A percentile compares a stretch with the other conserved stretches of the same genome.
Conservation (phyloP, 2,329 filamentous ascomycete genomes). For the Penicillium aurantiogriseum region DNA sequence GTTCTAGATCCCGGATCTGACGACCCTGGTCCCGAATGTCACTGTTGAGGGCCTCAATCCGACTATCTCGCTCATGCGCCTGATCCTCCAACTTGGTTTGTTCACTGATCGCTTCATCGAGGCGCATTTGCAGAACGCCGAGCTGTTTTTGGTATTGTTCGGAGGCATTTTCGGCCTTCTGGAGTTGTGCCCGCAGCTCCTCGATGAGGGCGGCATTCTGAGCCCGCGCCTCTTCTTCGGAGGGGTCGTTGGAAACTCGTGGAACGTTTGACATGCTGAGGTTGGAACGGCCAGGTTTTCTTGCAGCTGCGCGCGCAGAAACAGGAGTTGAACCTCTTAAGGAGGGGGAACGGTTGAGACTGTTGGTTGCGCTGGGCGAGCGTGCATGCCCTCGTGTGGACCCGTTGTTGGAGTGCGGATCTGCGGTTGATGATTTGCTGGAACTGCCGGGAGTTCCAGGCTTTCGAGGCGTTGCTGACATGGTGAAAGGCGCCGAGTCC, state of each 20-base stretch:
- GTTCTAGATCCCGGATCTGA: slow-evolving; percentile 86
- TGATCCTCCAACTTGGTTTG: slow-evolving; percentile 85
- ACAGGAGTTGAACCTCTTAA: slow-evolving; percentile 57
- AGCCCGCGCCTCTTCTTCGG: slow-evolving; percentile 71
- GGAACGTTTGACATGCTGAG: slow-evolving; percentile 46
- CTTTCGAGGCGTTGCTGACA: slow-evolving; percentile 48
- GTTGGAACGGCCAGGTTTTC: slow-evolving; percentile 53
- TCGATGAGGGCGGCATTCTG: slow-evolving; percentile 77
- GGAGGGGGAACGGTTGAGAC: slow-evolving; percentile 62
- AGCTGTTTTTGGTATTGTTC: slow-evolving; percentile 81
- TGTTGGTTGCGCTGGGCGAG: slow-evolving; percentile 51
- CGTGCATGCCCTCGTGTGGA: slow-evolving; percentile 43
- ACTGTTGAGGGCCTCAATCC: slow-evolving; percentile 74
- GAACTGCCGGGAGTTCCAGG: slow-evolving; percentile 36
- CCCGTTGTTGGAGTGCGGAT: slow-evolving; percentile 34
- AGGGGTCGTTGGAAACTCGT: slow-evolving; percentile 49
- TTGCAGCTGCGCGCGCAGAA: slow-evolving; percentile 69
- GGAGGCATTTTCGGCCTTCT: slow-evolving; percentile 73
- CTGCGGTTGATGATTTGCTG: slow-evolving; percentile 33
- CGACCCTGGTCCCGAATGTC: slow-evolving; percentile 81
- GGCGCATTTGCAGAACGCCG: slow-evolving; percentile 76
- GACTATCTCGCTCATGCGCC: slow-evolving; percentile 80
- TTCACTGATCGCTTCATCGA: slow-evolving; percentile 81
- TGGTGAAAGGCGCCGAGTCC: slow-evolving; percentile 26
- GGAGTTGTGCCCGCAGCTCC: slow-evolving; percentile 77